Evolutionary conservation across 768 basidiomycete genomes (phyloP), one percentile per base, ranked within the genome.

Genomic region (Glaciozyma martinii): DNA sequence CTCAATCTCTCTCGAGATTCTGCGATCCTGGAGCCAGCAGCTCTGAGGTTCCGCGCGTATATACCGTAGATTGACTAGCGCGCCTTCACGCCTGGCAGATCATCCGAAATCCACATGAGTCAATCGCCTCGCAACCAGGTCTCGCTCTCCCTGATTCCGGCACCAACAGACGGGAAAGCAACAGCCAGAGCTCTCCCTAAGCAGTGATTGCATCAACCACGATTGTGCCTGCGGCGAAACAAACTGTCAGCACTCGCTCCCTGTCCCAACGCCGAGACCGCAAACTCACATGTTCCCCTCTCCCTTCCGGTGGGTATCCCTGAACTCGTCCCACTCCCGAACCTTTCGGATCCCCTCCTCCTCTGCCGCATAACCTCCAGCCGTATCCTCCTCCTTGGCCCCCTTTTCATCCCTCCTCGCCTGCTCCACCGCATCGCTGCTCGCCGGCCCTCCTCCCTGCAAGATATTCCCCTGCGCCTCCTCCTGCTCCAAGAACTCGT

Each of bases 401-500:
- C 83, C 74, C 67, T 77, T 77, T 43, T 79, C 79, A 71, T 85
- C 83, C 7, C 44, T 58, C 40, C 61, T 59, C 49, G 57, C 65
- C 59, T 62, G 52, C 16, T 68, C 72, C 5, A 68, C 72, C 44
- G 60, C 66, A 18, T 52, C 62, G 30, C 56, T 64, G 32, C 57
- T 64, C 25, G 77, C 86, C 77, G 74, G 91, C 89, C 90, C 90
- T 79, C 90, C 88, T 40, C 87, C 88, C 13, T 86, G 82, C 61
- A 95, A 83, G 71, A 98, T 85, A 60, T 90, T 92, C 1, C 94
- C 94, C 62, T 88, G 79, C 73, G 85, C 81, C 56, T 80, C 80
- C 74, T 99, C 94, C 62, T 90, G 84, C 74, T 88, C 84, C 40
- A 99, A 81, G 74, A 93, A 97, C 76, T 98, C 89, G 71, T 98